Conservation (phyloP, 768 basidiomycete species). For the Trametes cubensis region DNA sequence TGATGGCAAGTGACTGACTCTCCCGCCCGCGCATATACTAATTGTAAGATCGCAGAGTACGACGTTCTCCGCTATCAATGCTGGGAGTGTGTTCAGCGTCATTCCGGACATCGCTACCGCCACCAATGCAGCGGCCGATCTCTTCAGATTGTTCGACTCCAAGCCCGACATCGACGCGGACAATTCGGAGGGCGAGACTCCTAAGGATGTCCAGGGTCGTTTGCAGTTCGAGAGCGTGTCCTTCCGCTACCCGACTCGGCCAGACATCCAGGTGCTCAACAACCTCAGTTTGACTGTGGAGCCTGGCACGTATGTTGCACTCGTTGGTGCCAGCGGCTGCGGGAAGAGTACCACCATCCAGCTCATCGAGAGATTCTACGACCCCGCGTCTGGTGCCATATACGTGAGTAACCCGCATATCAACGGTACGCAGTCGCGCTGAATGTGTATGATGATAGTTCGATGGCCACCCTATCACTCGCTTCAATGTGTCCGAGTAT, state of each 20-base stretch:
- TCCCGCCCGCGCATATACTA: not conserved
- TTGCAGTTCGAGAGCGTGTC: constrained; percentile 79
- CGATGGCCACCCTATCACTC: constrained; percentile 73
- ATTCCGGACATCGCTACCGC: constrained; percentile 91
- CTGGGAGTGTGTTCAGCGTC: constrained; percentile 80
- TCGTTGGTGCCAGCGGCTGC: constrained; percentile 83
- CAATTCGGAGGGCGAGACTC: constrained; percentile 63
- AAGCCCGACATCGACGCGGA: constrained; percentile 81
- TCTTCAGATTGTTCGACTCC: constrained; percentile 77
- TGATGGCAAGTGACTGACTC: constrained; percentile 60
- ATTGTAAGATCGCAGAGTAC: constrained; percentile 49
- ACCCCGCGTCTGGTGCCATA: constrained; percentile 73
- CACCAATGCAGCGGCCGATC: constrained; percentile 73
- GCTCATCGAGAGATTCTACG: constrained; percentile 83
- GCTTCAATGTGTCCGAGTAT: constrained; percentile 84
- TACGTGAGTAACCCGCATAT: constrained; percentile 45
- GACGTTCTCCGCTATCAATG: constrained; percentile 82
- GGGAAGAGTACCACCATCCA: constrained; percentile 86
- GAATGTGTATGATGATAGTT: constrained; percentile 43
- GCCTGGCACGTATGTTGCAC: constrained; percentile 78
- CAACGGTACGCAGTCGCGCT: not conserved
- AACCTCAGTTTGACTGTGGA: constrained; percentile 71
- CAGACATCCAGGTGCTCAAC: constrained; percentile 80
- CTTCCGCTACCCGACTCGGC: constrained; percentile 91
- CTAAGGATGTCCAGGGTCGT: constrained; percentile 54